Conservation (phyloP, 2,329 filamentous ascomycete genomes). For the Xylaria sp. region DNA sequence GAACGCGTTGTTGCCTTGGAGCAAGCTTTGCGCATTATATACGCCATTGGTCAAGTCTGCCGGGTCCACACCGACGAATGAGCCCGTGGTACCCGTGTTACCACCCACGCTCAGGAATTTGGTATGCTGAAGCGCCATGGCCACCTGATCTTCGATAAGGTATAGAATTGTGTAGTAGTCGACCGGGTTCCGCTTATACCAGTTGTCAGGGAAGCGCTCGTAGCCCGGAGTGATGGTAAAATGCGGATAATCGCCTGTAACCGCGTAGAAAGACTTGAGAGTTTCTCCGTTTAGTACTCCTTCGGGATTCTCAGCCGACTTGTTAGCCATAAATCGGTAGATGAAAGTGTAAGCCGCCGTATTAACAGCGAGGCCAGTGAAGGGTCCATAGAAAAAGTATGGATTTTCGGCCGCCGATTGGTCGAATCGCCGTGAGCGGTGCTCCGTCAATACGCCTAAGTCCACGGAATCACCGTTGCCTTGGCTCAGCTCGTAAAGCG, state of each 20-base stretch:
- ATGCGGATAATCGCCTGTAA: conserved; percentile 23
- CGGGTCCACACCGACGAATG: conserved; percentile 29
- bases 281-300: conserved; percentile 24
- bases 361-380: conserved; percentile 8
- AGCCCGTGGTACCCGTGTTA: conserved; percentile 22
- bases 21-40: conserved; percentile 16
- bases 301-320: conserved; percentile 24
- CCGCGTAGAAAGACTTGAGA: conserved; percentile 30
- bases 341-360: conserved; percentile 25
- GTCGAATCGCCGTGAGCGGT: background rate
- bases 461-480: conserved; percentile 2
- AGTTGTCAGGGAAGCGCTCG: conserved; percentile 30
- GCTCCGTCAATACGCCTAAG: conserved; percentile 2
- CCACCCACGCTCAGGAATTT: conserved; percentile 27
- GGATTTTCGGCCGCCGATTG: conserved; percentile 10
- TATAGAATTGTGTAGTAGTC: conserved; percentile 29
- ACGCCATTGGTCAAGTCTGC: conserved; percentile 25
- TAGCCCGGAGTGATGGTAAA: conserved; percentile 27
- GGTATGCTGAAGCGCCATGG: conserved; percentile 21
- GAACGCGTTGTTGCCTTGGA: conserved; percentile 29
- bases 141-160: conserved; percentile 9
- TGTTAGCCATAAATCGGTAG: conserved; percentile 33
- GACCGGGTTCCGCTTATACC: conserved; percentile 27
- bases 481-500: conserved; percentile 9
- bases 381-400: conserved; percentile 25